phyloP scores from a whole-genome alignment of 2,329 filamentous ascomycete species.

The Pyrenochaeta sp. region DNA sequence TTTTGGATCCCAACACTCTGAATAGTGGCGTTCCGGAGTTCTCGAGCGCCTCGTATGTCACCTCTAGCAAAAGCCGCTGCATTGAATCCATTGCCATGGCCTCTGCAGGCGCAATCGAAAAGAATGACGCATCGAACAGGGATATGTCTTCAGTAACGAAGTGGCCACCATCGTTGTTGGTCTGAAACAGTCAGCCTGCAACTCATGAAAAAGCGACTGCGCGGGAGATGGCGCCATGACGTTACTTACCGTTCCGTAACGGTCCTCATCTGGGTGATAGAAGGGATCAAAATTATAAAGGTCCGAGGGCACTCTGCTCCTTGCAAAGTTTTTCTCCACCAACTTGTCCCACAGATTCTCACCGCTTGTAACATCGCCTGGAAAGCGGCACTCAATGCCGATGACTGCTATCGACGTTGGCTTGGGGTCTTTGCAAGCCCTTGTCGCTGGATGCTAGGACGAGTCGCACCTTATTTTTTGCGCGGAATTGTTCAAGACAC shows the following conservation, averaged over 20 bases:
- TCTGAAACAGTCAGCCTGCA: constrained; percentile 3
- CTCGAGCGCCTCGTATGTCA: constrained; percentile 45
- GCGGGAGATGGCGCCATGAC: background rate
- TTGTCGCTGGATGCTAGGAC: too few species aligned
- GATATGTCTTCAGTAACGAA: constrained; percentile 23
- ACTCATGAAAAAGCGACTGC: background rate
- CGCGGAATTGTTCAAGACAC: too few species aligned
- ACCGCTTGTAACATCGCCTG: constrained; percentile 14
- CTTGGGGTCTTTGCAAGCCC: too few species aligned
- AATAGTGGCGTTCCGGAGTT: constrained; percentile 27
- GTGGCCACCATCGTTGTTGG: constrained; percentile 21
- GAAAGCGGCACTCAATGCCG: constrained; percentile 37
- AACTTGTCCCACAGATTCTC: constrained; percentile 22
- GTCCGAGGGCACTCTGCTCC: constrained; percentile 12
- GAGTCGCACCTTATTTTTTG: too few species aligned
- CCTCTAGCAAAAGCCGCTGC: constrained; percentile 27
- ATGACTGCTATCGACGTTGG: constrained; percentile 36
- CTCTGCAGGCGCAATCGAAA: constrained; percentile 21
- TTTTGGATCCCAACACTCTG: constrained; percentile 18
- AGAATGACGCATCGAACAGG: constrained; percentile 29
- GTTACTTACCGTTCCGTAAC: constrained; percentile 13
- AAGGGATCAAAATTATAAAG: constrained; percentile 23
- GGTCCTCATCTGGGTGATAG: constrained; percentile 16
- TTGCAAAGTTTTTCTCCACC: constrained; percentile 8
- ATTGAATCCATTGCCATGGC: constrained; percentile 31